Base-by-base conservation (phyloP, 2,329 filamentous ascomycete genomes). In the Neonectria hederae region DNA sequence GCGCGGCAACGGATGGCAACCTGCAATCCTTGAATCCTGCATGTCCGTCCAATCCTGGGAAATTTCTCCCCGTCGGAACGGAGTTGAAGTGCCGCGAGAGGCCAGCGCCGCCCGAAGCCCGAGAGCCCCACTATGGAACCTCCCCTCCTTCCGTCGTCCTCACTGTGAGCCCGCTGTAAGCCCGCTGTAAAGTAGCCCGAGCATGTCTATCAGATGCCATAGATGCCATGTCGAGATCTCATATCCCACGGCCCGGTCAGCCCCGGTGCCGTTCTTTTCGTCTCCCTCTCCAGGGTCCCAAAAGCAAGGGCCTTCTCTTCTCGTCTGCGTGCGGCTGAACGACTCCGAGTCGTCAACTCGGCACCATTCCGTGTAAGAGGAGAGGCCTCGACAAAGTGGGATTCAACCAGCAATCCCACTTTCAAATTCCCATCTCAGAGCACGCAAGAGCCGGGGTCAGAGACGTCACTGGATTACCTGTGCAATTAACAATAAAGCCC, bases 1-100 rank as follows among this genome's bases (percentile, higher is more conserved):
- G 53, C n/a, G 62, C 68, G 68, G 69, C 65, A 69, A 72, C 69
- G 67, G 35, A 19, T 43, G 28, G 38, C 30, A 53, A 21, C 35
- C 48, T 55, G 28, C 45, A 26, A 24, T 24, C 46, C 52, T 53
- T 14, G 35, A 17, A 35, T 35, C 11, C 4, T 26, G 24, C 4
- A 26, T 26, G 24, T 26, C 24, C 24, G 30, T 38, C 35, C 17
- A 26, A 24, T 22, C 46, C 56, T 53, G 46, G 58, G 69, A 71
- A 73, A 70, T 71, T 73, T 71, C 64, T 66, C 28, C 26, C 28
- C 28, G 28, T 28, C 59, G 68, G 67, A 62, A 64, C 71, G 71
- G 71, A 73, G 71, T 71, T 73, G 71, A 64, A 71, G 62, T 69
- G 56, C 71, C 71, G 71, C 61, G 55, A 69, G 57, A 69, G 63